Conservation (phyloP, 768 basidiomycete species). For the Podaxis pistillaris region DNA sequence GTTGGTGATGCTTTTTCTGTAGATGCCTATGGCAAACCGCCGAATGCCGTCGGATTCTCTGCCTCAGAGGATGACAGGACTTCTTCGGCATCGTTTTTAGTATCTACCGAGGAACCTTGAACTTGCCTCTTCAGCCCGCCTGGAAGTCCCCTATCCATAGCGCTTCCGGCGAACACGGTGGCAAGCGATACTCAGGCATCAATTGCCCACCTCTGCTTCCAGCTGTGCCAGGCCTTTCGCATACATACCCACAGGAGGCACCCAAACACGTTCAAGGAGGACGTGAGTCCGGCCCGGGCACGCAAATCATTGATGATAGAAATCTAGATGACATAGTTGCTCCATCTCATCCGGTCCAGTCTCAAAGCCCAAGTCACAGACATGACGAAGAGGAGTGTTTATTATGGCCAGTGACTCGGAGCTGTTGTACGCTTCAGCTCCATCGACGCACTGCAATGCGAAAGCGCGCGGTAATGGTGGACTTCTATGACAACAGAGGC, state of each 20-base stretch:
- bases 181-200: neutral
- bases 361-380: neutral
- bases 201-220: neutral
- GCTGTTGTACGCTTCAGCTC: constrained; percentile 10
- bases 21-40: neutral
- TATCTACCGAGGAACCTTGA: neutral
- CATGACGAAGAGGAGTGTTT: neutral
- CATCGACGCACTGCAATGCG: neutral
- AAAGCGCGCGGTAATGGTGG: neutral
- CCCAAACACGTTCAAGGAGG: neutral
- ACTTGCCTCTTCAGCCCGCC: neutral
- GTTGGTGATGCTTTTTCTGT: neutral
- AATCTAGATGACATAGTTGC: neutral
- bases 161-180: neutral
- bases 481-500: neutral
- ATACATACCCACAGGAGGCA: neutral
- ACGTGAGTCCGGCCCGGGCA: constrained; percentile 1
- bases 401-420: constrained; percentile 6
- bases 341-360: neutral
- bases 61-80: neutral
- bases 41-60: neutral
- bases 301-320: constrained; percentile 8
- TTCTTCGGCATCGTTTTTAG: neutral
- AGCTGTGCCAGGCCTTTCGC: neutral
- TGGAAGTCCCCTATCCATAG: neutral